Evolutionary conservation across 164 flowering plant genomes (phyloP).

Genomic region (Pachysandra terminalis): DNA sequence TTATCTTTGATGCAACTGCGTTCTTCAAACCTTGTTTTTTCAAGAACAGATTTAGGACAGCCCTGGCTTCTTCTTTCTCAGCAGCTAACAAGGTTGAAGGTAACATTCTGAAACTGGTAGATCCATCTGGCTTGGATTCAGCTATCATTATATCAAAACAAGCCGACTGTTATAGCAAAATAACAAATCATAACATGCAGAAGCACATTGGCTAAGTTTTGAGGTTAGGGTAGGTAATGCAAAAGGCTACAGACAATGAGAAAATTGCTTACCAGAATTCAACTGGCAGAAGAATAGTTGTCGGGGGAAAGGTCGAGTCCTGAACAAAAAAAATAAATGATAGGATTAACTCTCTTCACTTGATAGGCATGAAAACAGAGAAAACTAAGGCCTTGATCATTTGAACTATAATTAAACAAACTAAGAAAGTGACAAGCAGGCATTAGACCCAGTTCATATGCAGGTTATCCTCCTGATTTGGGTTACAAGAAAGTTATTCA

Average conservation of each 20-base stretch:
- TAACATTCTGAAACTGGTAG: constrained; percentile 32
- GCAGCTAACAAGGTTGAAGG: constrained; percentile 47
- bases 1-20: constrained; percentile 60
- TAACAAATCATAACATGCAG: not conserved
- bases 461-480: too few species aligned
- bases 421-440: too few species aligned
- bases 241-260: not conserved
- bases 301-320: constrained; percentile 25
- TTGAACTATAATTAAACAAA: too few species aligned
- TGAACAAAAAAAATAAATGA: constrained; percentile 14
- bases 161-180: not conserved
- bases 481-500: too few species aligned
- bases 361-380: too few species aligned
- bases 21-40: constrained; percentile 78
- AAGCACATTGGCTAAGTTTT: not conserved
- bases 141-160: constrained; percentile 14
- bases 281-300: constrained; percentile 31
- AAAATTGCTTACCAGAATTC: constrained; percentile 35
- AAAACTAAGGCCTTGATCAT: too few species aligned
- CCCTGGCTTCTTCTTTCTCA: constrained; percentile 91
- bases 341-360: constrained; percentile 1
- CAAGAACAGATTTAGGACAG: constrained; percentile 72
- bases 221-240: too few species aligned
- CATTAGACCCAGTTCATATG: too few species aligned
- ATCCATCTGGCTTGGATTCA: constrained; percentile 38